Evolutionary conservation across 2,329 filamentous ascomycete genomes (phyloP).

Genomic region (Clarireedia paspali): DNA sequence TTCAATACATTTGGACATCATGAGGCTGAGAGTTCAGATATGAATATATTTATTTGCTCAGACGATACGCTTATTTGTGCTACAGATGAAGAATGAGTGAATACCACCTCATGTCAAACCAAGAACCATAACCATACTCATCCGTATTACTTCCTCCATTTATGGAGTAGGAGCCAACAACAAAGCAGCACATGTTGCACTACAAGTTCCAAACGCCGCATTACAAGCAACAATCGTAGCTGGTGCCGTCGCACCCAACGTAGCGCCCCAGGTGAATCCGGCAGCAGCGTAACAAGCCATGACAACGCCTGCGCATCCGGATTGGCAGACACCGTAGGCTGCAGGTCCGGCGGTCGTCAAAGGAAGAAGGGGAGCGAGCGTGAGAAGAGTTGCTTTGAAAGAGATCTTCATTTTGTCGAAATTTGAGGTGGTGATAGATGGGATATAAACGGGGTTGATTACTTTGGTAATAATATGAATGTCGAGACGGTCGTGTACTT

Average conservation of each 20-base stretch:
- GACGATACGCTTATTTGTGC: no score
- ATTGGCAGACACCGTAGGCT: background rate
- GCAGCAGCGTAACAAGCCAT: conserved; percentile 4
- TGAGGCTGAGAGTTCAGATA: no score
- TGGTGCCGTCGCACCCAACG: background rate
- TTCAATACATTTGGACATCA: no score
- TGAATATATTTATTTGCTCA: no score
- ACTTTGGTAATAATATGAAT: no score
- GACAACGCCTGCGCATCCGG: background rate
- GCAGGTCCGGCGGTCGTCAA: background rate
- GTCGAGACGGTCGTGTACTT: no score
- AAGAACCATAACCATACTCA: no score
- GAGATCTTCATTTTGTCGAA: background rate
- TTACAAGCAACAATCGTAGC: conserved; percentile 1
- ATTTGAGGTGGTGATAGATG: no score
- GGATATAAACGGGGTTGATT: no score
- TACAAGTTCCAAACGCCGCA: background rate
- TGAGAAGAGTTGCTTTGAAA: background rate
- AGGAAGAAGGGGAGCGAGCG: background rate
- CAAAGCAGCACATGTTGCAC: background rate
- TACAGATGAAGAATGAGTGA: no score
- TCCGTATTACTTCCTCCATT: no score
- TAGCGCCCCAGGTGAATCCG: background rate
- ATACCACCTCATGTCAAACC: no score
- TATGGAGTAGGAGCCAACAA: background rate